phyloP scores from a whole-genome alignment of 2,329 filamentous ascomycete genomes.

The Pyricularia pennisetigena region DNA sequence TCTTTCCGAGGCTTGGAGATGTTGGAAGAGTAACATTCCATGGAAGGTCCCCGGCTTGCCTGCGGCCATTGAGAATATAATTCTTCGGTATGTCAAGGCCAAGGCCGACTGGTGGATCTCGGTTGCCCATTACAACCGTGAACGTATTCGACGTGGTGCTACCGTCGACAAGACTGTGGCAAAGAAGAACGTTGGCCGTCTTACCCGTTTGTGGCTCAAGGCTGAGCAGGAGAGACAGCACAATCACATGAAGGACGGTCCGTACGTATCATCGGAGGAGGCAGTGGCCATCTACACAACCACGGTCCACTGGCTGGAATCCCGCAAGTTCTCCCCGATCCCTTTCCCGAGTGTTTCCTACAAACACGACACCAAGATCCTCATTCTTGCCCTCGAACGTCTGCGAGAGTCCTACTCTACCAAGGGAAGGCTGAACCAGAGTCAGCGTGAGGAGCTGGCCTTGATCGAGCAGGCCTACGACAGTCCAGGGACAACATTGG shows the following conservation, averaged over 20 bases:
- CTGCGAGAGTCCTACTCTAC: constrained; percentile 94
- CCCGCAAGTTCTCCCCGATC: constrained; percentile 95
- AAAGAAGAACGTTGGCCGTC: constrained; percentile 94
- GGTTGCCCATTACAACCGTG: constrained; percentile 96
- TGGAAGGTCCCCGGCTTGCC: constrained; percentile 98
- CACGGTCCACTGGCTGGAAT: constrained; percentile 97
- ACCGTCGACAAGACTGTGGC: constrained; percentile 99
- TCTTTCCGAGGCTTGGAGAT: constrained; percentile 95
- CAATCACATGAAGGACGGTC: constrained; percentile 99
- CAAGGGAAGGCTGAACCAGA: constrained; percentile 93
- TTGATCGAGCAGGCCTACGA: constrained; percentile 98
- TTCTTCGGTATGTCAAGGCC: constrained; percentile 95
- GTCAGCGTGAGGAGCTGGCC: constrained; percentile 90
- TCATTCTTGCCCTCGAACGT: constrained; percentile 89
- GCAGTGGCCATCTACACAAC: constrained; percentile 98
- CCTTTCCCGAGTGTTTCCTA: constrained; percentile 98
- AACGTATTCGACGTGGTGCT: constrained; percentile 89
- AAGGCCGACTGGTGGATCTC: constrained; percentile 99
- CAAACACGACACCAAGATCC: constrained; percentile 98
- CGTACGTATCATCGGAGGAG: constrained; percentile 96
- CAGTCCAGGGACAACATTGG: constrained; percentile 89
- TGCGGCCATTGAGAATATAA: constrained; percentile 97
- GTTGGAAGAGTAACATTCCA: constrained; percentile 99
- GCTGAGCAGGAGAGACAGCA: constrained; percentile 97
- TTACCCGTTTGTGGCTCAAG: constrained; percentile 95